phyloP scores from a whole-genome alignment of 768 basidiomycete genomes.

The Psilocybe subaeruginosa region DNA sequence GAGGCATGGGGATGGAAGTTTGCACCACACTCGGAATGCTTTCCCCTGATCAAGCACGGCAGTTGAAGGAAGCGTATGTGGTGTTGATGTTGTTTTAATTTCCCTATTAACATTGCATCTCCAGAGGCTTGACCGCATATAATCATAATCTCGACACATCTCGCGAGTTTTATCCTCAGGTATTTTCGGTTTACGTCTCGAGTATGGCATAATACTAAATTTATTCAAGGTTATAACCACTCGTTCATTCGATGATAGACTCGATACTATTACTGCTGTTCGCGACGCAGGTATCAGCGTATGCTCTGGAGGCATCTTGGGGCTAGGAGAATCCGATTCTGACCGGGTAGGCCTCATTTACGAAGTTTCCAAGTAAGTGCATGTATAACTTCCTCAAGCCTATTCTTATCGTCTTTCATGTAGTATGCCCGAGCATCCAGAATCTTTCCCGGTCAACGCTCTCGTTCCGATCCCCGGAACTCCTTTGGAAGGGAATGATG shows the following conservation, averaged over 20 bases:
- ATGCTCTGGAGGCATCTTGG: conserved; percentile 95
- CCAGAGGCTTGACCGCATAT: conserved; percentile 91
- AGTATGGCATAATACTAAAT: not conserved
- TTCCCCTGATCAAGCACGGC: conserved; percentile 87
- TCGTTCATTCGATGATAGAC: conserved; percentile 89
- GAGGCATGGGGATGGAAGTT: conserved; percentile 98
- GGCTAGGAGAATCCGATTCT: conserved; percentile 87
- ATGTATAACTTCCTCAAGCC: not conserved
- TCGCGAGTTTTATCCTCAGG: conserved; percentile 93
- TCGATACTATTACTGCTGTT: conserved; percentile 88
- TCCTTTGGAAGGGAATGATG: conserved; percentile 90
- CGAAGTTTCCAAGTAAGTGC: conserved; percentile 84
- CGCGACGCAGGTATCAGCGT: conserved; percentile 96
- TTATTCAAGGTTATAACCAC: conserved; percentile 86
- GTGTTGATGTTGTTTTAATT: not conserved
- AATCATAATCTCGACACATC: conserved; percentile 99
- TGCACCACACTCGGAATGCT: conserved; percentile 99
- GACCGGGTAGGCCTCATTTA: conserved; percentile 94
- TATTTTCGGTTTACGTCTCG: conserved; percentile 28
- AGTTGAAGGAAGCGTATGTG: conserved; percentile 89
- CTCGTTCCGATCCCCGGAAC: conserved; percentile 96
- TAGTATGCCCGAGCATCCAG: conserved; percentile 96
- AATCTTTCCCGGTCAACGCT: conserved; percentile 98
- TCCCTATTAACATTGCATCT: conserved; percentile 8
- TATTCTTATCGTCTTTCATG: conserved; percentile 17